Base-by-base conservation (phyloP, 495 filamentous ascomycete species). In the Trichocladium antarcticum region DNA sequence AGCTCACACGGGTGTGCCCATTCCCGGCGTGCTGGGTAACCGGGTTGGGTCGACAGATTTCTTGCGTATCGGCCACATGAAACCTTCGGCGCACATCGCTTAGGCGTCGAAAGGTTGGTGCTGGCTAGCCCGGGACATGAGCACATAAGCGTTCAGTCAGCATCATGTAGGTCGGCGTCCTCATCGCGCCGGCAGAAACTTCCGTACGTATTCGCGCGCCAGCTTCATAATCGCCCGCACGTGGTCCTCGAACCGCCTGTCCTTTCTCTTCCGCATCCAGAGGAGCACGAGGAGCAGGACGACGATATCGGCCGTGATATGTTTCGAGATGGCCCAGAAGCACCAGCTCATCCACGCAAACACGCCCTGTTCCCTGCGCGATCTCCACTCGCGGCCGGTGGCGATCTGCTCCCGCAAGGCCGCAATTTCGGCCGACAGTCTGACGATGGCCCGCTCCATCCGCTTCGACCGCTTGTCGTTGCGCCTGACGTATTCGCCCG, bases 351-450 rank as follows among this genome's bases (percentile, higher is more conserved):
- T 10, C 84, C 85, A 95, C n/a, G 82, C 74, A 52, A 72, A 73
- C 15, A 87, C 47, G 28, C 71, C 74, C 21, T 69, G 73, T 36
- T 77, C 73, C 45, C 75, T 74, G 34, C 65, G 69, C 8, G 72
- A 65, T 49, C 69, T 70, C 64, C 73, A 76, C 43, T 78, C 74
- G 12, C 78, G 67, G 3, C 77, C 73, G 2, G 78, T 74, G 46
- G 93, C 85, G 54, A 96, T 83, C 61, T 95, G 86, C 65, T 98
- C 92, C 19, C 92, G 76, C 54, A 95, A 70, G n/a, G 92, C 92
- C 4, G 92, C 87, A 15, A 97, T 79, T 66, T 98, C 92, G 12
- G 89, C 82, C 35, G 89, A 92, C 72, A 98, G 82, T 57, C 85
- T 85, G 36, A 89, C 83, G 47, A 97, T 77, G 24, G 88, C 87